Base-by-base conservation (phyloP, 2,329 filamentous ascomycete species). In the Metarhizium brunneum region DNA sequence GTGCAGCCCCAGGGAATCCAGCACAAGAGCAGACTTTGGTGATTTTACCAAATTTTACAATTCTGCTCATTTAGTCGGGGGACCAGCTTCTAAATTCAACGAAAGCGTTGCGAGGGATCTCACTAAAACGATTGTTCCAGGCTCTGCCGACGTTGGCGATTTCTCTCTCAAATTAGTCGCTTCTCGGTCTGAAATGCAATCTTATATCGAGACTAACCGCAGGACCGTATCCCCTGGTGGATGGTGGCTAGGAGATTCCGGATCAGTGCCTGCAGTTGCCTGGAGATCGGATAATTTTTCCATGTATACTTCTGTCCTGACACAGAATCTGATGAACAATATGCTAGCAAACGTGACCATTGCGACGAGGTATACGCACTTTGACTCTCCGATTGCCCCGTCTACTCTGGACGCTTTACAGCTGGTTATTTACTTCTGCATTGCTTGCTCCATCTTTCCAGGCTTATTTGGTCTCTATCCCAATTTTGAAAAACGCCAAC, bases 381-480 rank as follows among this genome's bases (percentile, higher is more conserved):
- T 95, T 64, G 88, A 87, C 59, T 79, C 82, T 1, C 85, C 87
- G 0, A 90, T 83, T 60, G 59, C 29, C 30, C 83, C 88, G 0
- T 76, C 76, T 20, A 82, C 84, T 10, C 89, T 89, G 18, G 78
- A 92, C 52, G 85, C 86, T 0, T 72, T 96, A 20, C 89, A 95
- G 66, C 76, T 95, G 18, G 82, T 92, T 47, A 76, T 89, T 10
- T 96, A 96, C 70, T 87, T 94, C 66, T 84, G 87, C 16, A 77
- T 96, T 8, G 88, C 86, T 1, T 84, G 95, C 70, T 79, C 82
- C 6, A 84, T 85, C 1, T 94, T 87, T 63, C 90, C 92, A 0
- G 90, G 86, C 14, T 92, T 96, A 74, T 95, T 96, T 63, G 83
- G 88, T 0, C 75, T 96, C 3, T 96, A 96, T 65, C 89, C 90